Conservation (phyloP, 2,329 filamentous ascomycete genomes). For the Diaporthe ampelina region DNA sequence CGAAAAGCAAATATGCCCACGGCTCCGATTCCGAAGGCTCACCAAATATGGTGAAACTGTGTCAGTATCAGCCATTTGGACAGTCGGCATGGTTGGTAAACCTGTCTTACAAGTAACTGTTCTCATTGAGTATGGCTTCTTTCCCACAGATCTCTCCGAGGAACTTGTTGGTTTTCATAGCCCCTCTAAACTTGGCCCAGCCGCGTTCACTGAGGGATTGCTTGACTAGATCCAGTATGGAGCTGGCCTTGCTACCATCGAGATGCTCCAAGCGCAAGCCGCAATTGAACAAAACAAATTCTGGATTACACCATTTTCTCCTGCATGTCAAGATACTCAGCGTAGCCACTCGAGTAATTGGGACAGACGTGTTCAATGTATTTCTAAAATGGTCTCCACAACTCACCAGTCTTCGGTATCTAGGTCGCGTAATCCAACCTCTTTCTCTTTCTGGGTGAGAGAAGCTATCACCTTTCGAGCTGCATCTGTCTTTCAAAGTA, state of each 20-base stretch:
- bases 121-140: conserved; percentile 5
- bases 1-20: conserved; percentile 83
- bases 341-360: no score
- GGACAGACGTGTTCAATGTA: no score
- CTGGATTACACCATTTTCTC: conserved; percentile 24
- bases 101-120: conserved; percentile 4
- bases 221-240: not conserved
- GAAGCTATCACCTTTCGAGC: not conserved
- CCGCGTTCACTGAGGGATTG: not conserved
- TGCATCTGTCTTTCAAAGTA: not conserved
- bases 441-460: not conserved
- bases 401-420: conserved; percentile 2
- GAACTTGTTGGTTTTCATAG: conserved; percentile 19
- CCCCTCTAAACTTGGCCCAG: conserved; percentile 10
- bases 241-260: not conserved
- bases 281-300: conserved; percentile 9
- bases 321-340: not conserved
- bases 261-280: conserved; percentile 4
- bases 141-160: conserved; percentile 1
- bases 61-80: not conserved
- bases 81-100: not conserved
- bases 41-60: conserved; percentile 80
- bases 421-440: not conserved
- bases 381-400: no score
- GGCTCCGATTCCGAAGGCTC: conserved; percentile 67